Base-by-base conservation (phyloP, 2,329 filamentous ascomycete genomes). In the Leptographium flavum region DNA sequence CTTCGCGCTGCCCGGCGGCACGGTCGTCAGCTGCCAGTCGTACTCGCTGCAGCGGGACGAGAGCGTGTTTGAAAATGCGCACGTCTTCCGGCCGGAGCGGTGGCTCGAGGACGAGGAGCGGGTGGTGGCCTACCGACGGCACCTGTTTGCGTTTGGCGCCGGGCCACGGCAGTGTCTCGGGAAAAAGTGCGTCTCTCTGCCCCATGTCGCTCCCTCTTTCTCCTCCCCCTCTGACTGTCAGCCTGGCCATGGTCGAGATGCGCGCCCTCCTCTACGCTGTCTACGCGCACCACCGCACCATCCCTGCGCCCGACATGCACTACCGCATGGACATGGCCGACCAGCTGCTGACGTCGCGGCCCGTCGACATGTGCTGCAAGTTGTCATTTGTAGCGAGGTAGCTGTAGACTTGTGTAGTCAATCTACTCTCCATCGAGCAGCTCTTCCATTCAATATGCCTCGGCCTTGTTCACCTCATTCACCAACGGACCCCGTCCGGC, bases 1-100 rank as follows among this genome's bases (percentile, higher is more conserved):
- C 2, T 13, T 50, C 21, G 56, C 45, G 32, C 45, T 62, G n/a
- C 58, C 59, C 4, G 46, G 42, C 11, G 58, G 57, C 9, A 56
- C 54, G 4, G 54, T 57, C 11, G 52, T 63, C 4, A 57, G 55
- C 37, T 58, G 56, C 7, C 54, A 52, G 43, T 43, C 57, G 2
- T 63, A 55, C 52, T 50, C 58, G 3, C 48, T 57, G 2, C 58
- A 60, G 3, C 61, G 56, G 44, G 52, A 55, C 15, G 47, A 49
- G 7, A 23, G 49, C 7, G 57, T 63, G 48, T 65, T 62, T 43
- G 41, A 53, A 5, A 49, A 58, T 0, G 56, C 63, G 0, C 37
- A 52, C 14, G 42, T 42, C 1, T 65, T 64, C 44, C 48, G 52
- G 2, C 63, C 63, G 0, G 61, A 65, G 45, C 56, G 63, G 1